A percentile compares a stretch with the other conserved stretches of the same genome.
Evolutionary conservation across 2,329 filamentous ascomycete species (phyloP).

Genomic region (Alternaria atra): DNA sequence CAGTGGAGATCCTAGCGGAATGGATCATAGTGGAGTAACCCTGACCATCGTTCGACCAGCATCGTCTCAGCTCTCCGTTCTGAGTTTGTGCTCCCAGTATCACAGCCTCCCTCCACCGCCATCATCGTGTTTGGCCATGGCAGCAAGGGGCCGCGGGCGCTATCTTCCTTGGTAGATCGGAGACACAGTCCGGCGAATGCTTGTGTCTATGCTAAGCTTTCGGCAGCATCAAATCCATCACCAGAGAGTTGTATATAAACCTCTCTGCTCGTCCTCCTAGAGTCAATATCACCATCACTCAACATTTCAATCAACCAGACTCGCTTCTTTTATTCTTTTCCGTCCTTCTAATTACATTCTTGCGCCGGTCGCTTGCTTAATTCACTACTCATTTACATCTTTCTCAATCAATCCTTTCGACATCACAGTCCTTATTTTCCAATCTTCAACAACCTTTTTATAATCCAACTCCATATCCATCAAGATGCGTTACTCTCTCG

Average conservation of each 20-base stretch:
- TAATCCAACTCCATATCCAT: constrained; percentile 22
- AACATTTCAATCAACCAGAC: constrained; percentile 20
- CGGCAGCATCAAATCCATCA: not conserved
- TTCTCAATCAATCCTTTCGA: constrained; percentile 2
- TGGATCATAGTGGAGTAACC: constrained; percentile 15
- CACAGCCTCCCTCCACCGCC: constrained; percentile 22
- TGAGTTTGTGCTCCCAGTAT: constrained; percentile 31
- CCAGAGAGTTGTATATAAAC: constrained; percentile 40
- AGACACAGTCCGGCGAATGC: constrained; percentile 30
- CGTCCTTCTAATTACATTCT: constrained; percentile 41
- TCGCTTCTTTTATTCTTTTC: constrained; percentile 40
- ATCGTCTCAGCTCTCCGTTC: constrained; percentile 36
- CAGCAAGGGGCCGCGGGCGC: constrained; percentile 11
- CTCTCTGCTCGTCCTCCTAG: constrained; percentile 16
- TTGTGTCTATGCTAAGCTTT: constrained; percentile 46
- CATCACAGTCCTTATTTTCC: not conserved
- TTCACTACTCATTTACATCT: constrained; percentile 17
- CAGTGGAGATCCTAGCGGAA: constrained; percentile 19
- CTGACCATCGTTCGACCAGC: constrained; percentile 36
- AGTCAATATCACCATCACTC: constrained; percentile 36
- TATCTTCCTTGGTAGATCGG: constrained; percentile 14
- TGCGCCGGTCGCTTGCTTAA: constrained; percentile 50
- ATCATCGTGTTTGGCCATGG: constrained; percentile 26
- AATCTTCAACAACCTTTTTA: constrained; percentile 7
- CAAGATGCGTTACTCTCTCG: constrained; percentile 61